Percentiles rank a stretch among this genome's conserved stretches.
These are phyloP conservation scores for Neospora caninum DNA, from an alignment of 169 alveolate genomes.

Conservation along the genomic window DNA sequence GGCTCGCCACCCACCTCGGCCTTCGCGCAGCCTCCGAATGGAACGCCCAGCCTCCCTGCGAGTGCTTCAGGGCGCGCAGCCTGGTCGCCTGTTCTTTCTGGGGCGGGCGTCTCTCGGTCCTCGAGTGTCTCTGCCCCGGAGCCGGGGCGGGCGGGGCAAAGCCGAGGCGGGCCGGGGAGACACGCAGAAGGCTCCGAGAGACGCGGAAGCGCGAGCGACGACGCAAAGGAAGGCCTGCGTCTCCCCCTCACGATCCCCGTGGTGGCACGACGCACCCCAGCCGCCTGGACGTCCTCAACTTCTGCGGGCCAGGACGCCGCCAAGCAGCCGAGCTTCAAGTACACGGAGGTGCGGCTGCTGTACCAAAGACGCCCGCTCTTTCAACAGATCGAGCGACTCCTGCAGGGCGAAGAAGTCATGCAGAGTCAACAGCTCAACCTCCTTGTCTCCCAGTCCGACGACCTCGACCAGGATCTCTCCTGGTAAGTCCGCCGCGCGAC, in stretches of 20 bases:
- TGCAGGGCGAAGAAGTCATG: conserved; percentile 49
- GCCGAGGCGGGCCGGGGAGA: not conserved
- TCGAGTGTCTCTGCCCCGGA: not conserved
- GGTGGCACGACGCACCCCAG: not conserved
- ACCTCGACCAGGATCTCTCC: conserved; percentile 42
- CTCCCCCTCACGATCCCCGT: not conserved
- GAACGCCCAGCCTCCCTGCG: too few relatives aligned
- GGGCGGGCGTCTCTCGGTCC: too few relatives aligned
- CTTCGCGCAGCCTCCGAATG: too few relatives aligned
- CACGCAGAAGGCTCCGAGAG: not conserved
- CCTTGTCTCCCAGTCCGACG: conserved; percentile 14
- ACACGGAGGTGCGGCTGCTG: conserved; percentile 57
- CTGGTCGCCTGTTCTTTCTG: too few relatives aligned
- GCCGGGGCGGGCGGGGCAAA: not conserved
- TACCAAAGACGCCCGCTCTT: conserved; percentile 48
- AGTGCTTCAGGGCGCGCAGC: too few relatives aligned
- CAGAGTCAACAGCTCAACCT: conserved; percentile 47
- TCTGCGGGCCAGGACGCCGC: not conserved
- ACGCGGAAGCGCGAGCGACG: not conserved
- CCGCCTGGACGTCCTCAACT: not conserved
- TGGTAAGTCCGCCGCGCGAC: conserved; percentile 4
- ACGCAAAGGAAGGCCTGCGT: not conserved
- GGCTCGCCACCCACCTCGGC: too few relatives aligned
- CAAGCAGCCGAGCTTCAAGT: not conserved
- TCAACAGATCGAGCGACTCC: conserved; percentile 46